These are phyloP conservation scores for Fusarium phyllophilum DNA, from an alignment of 2,329 filamentous ascomycete genomes.

Conservation along the genomic window DNA sequence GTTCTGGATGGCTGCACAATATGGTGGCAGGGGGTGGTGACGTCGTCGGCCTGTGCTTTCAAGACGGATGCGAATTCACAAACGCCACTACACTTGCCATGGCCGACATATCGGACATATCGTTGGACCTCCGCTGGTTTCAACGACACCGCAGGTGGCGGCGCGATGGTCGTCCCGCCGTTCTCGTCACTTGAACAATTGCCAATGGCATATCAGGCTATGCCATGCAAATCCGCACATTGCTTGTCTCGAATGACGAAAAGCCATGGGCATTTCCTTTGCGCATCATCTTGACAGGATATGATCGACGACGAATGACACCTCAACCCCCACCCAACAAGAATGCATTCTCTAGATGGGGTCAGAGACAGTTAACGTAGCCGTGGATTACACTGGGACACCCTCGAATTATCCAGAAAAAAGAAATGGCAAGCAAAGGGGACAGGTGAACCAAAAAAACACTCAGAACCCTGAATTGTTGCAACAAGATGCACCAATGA, in stretches of 20 bases:
- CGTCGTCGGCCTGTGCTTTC: slow-evolving; percentile 31
- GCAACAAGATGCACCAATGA: slow-evolving; percentile 34
- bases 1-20: slow-evolving; percentile 17
- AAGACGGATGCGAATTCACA: slow-evolving; percentile 25
- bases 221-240: slow-evolving; percentile 11
- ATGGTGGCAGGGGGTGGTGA: slow-evolving; percentile 25
- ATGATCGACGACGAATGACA: slow-evolving; percentile 39
- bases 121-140: neutral
- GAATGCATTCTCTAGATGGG: slow-evolving; percentile 21
- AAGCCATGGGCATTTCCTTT: slow-evolving; percentile 11
- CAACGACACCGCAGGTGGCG: slow-evolving; percentile 6
- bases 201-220: neutral
- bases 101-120: slow-evolving; percentile 13
- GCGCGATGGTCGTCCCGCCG: neutral
- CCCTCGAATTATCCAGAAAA: slow-evolving; percentile 24
- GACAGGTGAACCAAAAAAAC: slow-evolving; percentile 26
- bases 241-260: slow-evolving; percentile 20
- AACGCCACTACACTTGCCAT: slow-evolving; percentile 29
- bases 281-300: slow-evolving; percentile 25
- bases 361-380: slow-evolving; percentile 17
- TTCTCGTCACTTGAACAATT: neutral
- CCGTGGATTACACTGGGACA: neutral
- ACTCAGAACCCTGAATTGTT: slow-evolving; percentile 29
- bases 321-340: slow-evolving; percentile 18
- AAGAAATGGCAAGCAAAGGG: slow-evolving; percentile 14